Conservation (phyloP, 2,329 filamentous ascomycete genomes). For the Xylariaceae sp. region DNA sequence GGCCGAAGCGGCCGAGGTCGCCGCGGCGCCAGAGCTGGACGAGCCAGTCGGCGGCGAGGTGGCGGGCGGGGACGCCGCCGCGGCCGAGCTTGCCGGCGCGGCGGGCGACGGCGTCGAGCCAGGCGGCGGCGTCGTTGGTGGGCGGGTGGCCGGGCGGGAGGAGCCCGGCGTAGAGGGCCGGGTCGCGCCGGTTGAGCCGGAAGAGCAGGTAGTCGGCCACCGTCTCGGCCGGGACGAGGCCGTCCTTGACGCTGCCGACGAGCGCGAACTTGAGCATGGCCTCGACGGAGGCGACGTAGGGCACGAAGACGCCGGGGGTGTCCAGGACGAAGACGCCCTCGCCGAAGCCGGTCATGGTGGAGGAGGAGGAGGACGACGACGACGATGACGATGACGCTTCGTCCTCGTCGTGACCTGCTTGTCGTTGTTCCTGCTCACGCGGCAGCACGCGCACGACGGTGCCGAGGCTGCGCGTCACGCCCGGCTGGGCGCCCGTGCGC, state of each 20-base stretch:
- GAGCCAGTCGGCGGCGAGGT: slow-evolving; percentile 70
- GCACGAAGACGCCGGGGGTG: slow-evolving; percentile 91
- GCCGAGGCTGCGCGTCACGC: slow-evolving; percentile 79
- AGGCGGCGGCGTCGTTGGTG: slow-evolving; percentile 74
- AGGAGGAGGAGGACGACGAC: too few species aligned
- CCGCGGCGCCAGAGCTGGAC: slow-evolving; percentile 78
- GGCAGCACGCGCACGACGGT: slow-evolving; percentile 69
- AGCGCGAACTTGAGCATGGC: slow-evolving; percentile 94
- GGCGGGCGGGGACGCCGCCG: slow-evolving; percentile 62
- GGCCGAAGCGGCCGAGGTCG: slow-evolving; percentile 63
- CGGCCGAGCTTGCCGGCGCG: slow-evolving; percentile 70
- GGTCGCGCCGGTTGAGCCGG: slow-evolving; percentile 64
- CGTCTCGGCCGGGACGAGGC: slow-evolving; percentile 67
- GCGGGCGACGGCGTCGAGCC: slow-evolving; percentile 63
- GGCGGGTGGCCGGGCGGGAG: slow-evolving; percentile 33
- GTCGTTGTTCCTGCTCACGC: too few species aligned
- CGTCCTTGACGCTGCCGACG: slow-evolving; percentile 85
- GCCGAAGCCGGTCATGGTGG: slow-evolving; percentile 27
- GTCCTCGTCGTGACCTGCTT: too few species aligned
- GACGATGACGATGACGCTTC: slow-evolving; percentile 14
- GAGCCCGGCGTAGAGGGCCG: slow-evolving; percentile 51
- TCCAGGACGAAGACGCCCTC: slow-evolving; percentile 78
- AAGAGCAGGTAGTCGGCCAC: slow-evolving; percentile 88
- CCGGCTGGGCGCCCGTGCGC: slow-evolving; percentile 76
- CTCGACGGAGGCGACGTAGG: slow-evolving; percentile 77